Base-by-base conservation (phyloP, 2,329 filamentous ascomycete species). In the Sporothrix brunneoviolacea region DNA sequence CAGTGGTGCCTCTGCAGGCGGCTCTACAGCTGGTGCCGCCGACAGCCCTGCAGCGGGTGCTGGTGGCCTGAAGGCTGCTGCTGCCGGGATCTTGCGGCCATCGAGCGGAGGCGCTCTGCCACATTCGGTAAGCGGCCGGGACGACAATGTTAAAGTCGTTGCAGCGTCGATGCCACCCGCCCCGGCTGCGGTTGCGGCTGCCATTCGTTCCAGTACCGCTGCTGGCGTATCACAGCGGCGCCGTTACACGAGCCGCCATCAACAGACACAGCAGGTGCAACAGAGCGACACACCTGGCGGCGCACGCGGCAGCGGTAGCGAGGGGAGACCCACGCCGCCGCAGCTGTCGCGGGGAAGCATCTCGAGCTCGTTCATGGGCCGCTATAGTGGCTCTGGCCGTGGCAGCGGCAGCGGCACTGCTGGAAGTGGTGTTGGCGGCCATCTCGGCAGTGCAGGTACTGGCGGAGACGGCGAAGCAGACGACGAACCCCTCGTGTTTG, bases 401-500 rank as follows among this genome's bases (percentile, higher is more conserved):
- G 59, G 59, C 50, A 60, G 60, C 40, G 75, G 64, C 0, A 64
- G 68, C 9, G 72, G 77, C 36, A 66, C 68, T 41, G 5, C 24
- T 28, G 24, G 24, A 10, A 76, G 76, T 6, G 66, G 71, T 21
- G 80, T 84, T 53, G 83, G 86, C 50, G 83, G 41, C 7, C 21
- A 24, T 65, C 68, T 52, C 62, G 63, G 5, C 61, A 57, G 18
- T 59, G 61, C 21, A 58, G 55, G 50, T 15, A 13, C 19, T 8
- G 62, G 63, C 0, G 65, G 68, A 8, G 73, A 79, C 39, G 68
- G 68, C 46, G 77, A 78, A 6, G 66, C 71, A 21, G 82, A 85
- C 53, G 84, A 86, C 49, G 84, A 88, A 60, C 82, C 82, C 0
- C 65, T 88, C 9, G 72, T 88, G 9, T 88, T 88, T 64, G 82